Evolutionary conservation across 495 filamentous ascomycete species (phyloP), one percentile per base, ranked within the genome.

Genomic region (Trichoderma reesei): DNA sequence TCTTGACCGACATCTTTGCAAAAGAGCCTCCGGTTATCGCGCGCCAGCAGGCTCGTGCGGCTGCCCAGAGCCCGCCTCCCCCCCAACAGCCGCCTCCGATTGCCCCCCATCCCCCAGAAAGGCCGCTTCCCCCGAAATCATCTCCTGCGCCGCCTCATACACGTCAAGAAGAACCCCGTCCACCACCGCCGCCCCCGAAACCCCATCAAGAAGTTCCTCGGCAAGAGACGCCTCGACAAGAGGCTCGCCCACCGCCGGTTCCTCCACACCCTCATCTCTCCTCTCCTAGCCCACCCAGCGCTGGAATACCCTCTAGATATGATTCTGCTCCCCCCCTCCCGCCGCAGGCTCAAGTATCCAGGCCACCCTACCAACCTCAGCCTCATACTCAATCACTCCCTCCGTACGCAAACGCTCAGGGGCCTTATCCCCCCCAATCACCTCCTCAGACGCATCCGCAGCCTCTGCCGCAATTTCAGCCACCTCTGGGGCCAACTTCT

Each of bases 1-100:
- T 96, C 34, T 78, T 98, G 13, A 82, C 89, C 65, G 90, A 92
- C 64, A 82, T 97, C 1, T 98, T 98, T 71, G 87, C 91, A 26
- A 94, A 94, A 73, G 94, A 98, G 69, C 94, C 94, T 34, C 94
- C 94, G 0, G 90, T 97, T 31, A 83, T 90, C 64, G 83, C 90
- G 62, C 88, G 84, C 63, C 84, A 86, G 65, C 86, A 86, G 65
- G 82, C 80, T 63, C 75, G 75, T 44, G 69, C 76, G 38, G 78
- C 80, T 61, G 72, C 78, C 0, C 76, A 75, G 60, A 72, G 76
- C 63, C 54, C 34, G 37, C 63, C 16, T 26, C 56, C 36, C 3
- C 1, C 37, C 9, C 51, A 42, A 20, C 38, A n/a, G 20, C 86
- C 89, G 33, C 89, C 86, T 20, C 86, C 88, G 39, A 73, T 87